Conservation (phyloP, 208 protist genomes). For the Histomonas meleagridis region DNA sequence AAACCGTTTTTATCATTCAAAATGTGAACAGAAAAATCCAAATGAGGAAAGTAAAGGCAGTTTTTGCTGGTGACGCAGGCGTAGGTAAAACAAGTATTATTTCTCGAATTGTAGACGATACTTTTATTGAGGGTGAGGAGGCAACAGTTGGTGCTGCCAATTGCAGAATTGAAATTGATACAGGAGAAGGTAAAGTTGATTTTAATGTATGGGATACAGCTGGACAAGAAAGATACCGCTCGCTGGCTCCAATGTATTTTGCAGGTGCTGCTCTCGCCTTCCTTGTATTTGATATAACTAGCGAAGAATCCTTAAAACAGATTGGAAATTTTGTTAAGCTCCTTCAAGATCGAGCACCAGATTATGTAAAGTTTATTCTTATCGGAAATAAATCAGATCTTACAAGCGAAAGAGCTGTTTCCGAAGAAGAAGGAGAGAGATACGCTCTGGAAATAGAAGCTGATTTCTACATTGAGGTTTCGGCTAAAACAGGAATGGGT, state of each 20-base stretch:
- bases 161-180: neutral
- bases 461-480: neutral
- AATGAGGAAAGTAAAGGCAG: too few species aligned
- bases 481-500: neutral
- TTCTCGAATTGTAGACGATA: neutral
- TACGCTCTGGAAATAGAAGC: neutral
- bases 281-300: neutral
- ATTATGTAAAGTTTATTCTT: neutral
- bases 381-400: slow-evolving; percentile 3
- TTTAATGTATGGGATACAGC: slow-evolving; percentile 25
- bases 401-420: neutral
- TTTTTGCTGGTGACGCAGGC: neutral
- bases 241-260: slow-evolving; percentile 25
- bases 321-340: neutral
- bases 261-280: neutral
- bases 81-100: slow-evolving; percentile 13
- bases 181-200: neutral
- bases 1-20: too few species aligned
- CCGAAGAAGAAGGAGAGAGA: neutral
- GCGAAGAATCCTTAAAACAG: neutral
- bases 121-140: neutral
- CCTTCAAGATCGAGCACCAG: neutral
- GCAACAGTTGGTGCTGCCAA: neutral
- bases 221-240: neutral
- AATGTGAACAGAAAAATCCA: too few species aligned